A percentile compares a stretch with the other conserved stretches of the same genome.
phyloP scores from a whole-genome alignment of 352 stramenopile genomes.

The Phytopythium mirpurense region DNA sequence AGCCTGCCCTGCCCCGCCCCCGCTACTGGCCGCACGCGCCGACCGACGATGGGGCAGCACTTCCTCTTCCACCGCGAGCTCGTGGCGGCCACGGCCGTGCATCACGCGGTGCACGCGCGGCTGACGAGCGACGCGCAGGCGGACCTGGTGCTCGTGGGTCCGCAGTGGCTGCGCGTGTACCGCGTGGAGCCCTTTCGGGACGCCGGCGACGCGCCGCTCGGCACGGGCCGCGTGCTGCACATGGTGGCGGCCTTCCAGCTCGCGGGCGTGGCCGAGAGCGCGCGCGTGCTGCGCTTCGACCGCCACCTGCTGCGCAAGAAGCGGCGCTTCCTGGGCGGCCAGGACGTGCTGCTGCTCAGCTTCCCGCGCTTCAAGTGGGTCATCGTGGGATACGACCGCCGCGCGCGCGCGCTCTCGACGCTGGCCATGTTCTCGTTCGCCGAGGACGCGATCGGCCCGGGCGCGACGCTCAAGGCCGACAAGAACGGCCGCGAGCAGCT shows the following conservation, averaged over 20 bases:
- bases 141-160: constrained; percentile 70
- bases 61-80: constrained; percentile 83
- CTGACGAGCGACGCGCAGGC: constrained; percentile 60
- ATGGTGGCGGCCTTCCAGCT: constrained; percentile 66
- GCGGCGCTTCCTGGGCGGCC: constrained; percentile 60
- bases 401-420: constrained; percentile 39
- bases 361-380: constrained; percentile 79
- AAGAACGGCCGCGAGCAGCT: constrained; percentile 71
- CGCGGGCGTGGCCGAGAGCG: constrained; percentile 61
- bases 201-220: neutral
- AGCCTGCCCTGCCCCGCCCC: too few relatives aligned
- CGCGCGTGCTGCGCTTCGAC: constrained; percentile 72
- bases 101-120: constrained; percentile 61
- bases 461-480: constrained; percentile 76
- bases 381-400: constrained; percentile 68
- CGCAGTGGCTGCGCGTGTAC: constrained; percentile 76
- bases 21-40: too few relatives aligned
- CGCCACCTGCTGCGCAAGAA: constrained; percentile 57
- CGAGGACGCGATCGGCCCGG: constrained; percentile 75
- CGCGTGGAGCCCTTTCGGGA: constrained; percentile 58
- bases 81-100: constrained; percentile 70
- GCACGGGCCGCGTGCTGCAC: constrained; percentile 69
- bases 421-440: constrained; percentile 80
- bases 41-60: constrained; percentile 62
- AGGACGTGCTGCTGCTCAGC: constrained; percentile 72